Evolutionary conservation across 78 protist species (phyloP), one percentile per base, ranked within the genome.

Genomic region (Tieghemostelium lacteum): DNA sequence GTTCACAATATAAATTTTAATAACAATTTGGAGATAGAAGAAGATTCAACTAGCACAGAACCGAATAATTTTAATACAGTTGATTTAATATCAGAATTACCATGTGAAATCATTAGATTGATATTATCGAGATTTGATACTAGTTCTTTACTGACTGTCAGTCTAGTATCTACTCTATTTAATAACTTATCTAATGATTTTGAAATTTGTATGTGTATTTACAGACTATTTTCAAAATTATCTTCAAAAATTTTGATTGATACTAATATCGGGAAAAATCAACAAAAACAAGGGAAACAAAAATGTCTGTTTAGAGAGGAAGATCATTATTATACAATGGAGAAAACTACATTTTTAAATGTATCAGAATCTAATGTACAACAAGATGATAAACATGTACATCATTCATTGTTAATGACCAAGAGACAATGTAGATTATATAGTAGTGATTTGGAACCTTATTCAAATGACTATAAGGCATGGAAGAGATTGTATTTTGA

Each of bases 251-350:
- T n/a, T n/a, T n/a, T n/a, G n/a, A n/a, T n/a, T n/a, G n/a, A n/a
- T n/a, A n/a, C n/a, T n/a, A n/a, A n/a, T n/a, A n/a, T n/a, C n/a
- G n/a, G n/a, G n/a, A n/a, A n/a, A n/a, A n/a, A n/a, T n/a, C n/a
- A n/a, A n/a, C n/a, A n/a, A n/a, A n/a, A n/a, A n/a, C n/a, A n/a
- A 83, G 89, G 89, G 89, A 83, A 69, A 69, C 77, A 75, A 83
- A 83, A 69, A 69, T 83, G 89, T 83, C 66, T 31, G 69, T 28
- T 72, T 60, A 26, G 10, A 22, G 66, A 76, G 61, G 45, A 49
- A n/a, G 54, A 76, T 0, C 31, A 52, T 16, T 34, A 37, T 39
- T 76, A 49, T 63, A 34, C 26, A 26, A 14, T 76, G 24, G 70
- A 63, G 49, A 26, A 76, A n/a, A 52, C 61, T n/a, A 76, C 86